Conservation (phyloP, 148 eudicot species). For the Amaranthus palmeri region DNA sequence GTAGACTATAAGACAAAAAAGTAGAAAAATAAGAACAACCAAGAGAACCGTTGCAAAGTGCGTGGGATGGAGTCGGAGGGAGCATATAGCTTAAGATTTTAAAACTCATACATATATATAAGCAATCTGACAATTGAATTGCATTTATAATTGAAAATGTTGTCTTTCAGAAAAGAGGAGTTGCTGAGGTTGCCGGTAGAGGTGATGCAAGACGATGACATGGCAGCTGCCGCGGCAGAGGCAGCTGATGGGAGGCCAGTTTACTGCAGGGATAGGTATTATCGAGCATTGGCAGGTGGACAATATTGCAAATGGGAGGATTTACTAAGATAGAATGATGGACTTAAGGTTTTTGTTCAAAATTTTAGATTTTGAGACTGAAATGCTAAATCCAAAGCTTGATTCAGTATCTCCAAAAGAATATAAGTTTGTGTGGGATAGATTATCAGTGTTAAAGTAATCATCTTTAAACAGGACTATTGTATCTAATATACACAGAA, state of each 20-base stretch:
- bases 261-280: conserved; percentile 85
- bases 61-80: too few species aligned
- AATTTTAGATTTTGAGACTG: not conserved
- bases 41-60: too few species aligned
- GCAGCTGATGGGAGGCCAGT: conserved; percentile 98
- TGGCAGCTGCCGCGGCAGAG: conserved; percentile 92
- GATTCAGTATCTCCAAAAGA: conserved; percentile 16
- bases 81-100: too few species aligned
- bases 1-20: too few species aligned
- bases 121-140: not conserved
- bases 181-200: conserved; percentile 71
- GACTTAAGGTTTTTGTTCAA: not conserved
- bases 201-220: conserved; percentile 67
- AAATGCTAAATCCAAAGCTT: conserved; percentile 10
- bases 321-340: conserved; percentile 44
- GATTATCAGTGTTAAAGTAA: not conserved
- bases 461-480: conserved; percentile 7
- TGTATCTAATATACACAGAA: not conserved
- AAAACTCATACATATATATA: not conserved
- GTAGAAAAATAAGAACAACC: too few species aligned
- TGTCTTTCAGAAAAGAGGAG: conserved; percentile 64
- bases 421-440: conserved; percentile 1
- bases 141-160: not conserved
- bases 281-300: conserved; percentile 93
- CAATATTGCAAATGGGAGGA: conserved; percentile 99